Evolutionary conservation across 2,329 filamentous ascomycete genomes (phyloP).

Genomic region (Fusarium tricinctum): DNA sequence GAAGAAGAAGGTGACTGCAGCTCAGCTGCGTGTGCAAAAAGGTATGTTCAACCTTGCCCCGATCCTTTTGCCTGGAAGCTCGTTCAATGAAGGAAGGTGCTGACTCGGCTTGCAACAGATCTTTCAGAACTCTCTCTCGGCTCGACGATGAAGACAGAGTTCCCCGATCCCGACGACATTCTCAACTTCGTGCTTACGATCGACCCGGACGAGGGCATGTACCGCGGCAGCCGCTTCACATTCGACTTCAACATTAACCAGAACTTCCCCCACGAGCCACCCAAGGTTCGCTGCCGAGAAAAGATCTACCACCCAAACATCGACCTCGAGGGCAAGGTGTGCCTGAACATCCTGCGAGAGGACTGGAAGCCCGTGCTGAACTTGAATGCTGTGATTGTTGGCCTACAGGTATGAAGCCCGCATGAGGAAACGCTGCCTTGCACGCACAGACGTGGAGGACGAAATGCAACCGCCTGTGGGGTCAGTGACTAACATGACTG

Average conservation of each 20-base stretch:
- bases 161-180: slow-evolving; percentile 87
- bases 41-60: slow-evolving; percentile 66
- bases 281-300: slow-evolving; percentile 95
- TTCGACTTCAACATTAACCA: slow-evolving; percentile 95
- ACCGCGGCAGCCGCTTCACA: slow-evolving; percentile 87
- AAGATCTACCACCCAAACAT: slow-evolving; percentile 99
- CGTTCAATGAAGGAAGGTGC: background rate
- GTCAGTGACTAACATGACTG: slow-evolving; percentile 40
- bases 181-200: slow-evolving; percentile 87
- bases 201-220: slow-evolving; percentile 87
- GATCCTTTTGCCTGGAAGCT: slow-evolving; percentile 1
- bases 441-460: background rate
- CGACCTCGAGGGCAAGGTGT: slow-evolving; percentile 97
- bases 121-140: slow-evolving; percentile 84
- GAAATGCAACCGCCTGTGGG: slow-evolving; percentile 4
- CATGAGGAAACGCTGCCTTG: background rate
- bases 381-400: slow-evolving; percentile 95
- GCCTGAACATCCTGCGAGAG: slow-evolving; percentile 95
- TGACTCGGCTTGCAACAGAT: slow-evolving; percentile 64
- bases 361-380: slow-evolving; percentile 99
- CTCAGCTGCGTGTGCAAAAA: slow-evolving; percentile 95
- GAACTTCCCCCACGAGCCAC: slow-evolving; percentile 96
- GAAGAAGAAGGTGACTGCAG: slow-evolving; percentile 99
- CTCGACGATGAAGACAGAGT: slow-evolving; percentile 83
- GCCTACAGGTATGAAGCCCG: slow-evolving; percentile 75